These are phyloP conservation scores for Taphrina deformans DNA, from an alignment of 1,139 yeast species.

Conservation along the genomic window DNA sequence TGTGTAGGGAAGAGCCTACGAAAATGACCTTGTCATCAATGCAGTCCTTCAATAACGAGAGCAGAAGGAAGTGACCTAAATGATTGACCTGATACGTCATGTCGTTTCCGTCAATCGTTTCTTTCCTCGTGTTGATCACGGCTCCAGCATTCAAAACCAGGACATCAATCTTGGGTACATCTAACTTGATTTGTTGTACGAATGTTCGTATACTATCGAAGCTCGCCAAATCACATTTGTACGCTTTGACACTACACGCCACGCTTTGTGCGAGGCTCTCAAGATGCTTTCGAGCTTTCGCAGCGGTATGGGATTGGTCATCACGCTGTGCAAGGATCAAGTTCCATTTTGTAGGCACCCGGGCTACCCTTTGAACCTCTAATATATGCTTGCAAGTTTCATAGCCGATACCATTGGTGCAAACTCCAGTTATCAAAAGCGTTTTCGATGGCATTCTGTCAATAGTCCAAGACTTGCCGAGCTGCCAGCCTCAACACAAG, in stretches of 20 bases:
- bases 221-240: conserved; percentile 17
- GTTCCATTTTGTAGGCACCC: conserved; percentile 14
- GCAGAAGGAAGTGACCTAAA: conserved; percentile 25
- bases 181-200: background rate
- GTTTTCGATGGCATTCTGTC: background rate
- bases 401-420: conserved; percentile 15
- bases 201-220: conserved; percentile 20
- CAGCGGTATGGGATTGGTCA: conserved; percentile 8
- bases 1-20: conserved; percentile 25
- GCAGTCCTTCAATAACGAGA: conserved; percentile 2
- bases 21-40: conserved; percentile 20
- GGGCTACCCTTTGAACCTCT: conserved; percentile 16
- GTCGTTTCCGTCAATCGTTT: conserved; percentile 16
- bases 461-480: no score
- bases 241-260: background rate
- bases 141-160: conserved; percentile 24
- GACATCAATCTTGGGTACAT: background rate
- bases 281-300: background rate
- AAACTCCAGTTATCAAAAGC: conserved; percentile 19
- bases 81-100: conserved; percentile 18
- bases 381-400: conserved; percentile 8
- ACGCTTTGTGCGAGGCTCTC: background rate
- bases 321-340: conserved; percentile 31
- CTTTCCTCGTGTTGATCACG: background rate
- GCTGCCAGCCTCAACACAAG: no score